These are phyloP conservation scores for Tricholoma bakamatsutake DNA, from an alignment of 768 basidiomycete genomes.

Conservation along the genomic window DNA sequence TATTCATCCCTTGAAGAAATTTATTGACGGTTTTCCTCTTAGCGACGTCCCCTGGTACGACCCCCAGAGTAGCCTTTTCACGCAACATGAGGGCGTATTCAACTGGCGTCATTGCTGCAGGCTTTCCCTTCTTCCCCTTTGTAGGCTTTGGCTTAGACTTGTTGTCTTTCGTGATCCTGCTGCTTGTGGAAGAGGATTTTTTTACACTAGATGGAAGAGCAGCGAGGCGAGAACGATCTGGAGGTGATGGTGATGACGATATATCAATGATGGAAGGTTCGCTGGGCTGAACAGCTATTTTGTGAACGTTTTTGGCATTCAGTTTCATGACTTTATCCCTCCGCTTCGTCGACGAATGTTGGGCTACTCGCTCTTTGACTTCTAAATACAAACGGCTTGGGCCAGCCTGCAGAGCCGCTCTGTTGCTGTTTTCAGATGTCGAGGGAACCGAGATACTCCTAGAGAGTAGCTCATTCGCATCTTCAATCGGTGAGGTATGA, in stretches of 20 bases:
- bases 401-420: slow-evolving; percentile 12
- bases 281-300: slow-evolving; percentile 12
- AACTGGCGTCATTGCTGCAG: slow-evolving; percentile 36
- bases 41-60: slow-evolving; percentile 13
- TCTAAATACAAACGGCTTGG: slow-evolving; percentile 27
- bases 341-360: slow-evolving; percentile 21
- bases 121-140: slow-evolving; percentile 34
- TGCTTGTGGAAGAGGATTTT: slow-evolving; percentile 4
- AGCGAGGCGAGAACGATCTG: slow-evolving; percentile 21
- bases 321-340: slow-evolving; percentile 26
- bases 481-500: slow-evolving; percentile 31
- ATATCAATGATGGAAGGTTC: slow-evolving; percentile 24
- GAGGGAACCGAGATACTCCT: slow-evolving; percentile 3
- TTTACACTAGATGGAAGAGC: slow-evolving; percentile 6
- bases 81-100: slow-evolving; percentile 50
- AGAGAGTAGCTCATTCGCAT: slow-evolving; percentile 15
- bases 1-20: slow-evolving; percentile 46
- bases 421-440: slow-evolving; percentile 6
- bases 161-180: slow-evolving; percentile 7
- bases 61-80: slow-evolving; percentile 17
- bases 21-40: slow-evolving; percentile 11
- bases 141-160: slow-evolving; percentile 19
- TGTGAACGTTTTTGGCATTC: slow-evolving; percentile 9
- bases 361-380: slow-evolving; percentile 30
- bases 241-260: slow-evolving; percentile 28